Conservation (phyloP, 2,329 filamentous ascomycete species). For the Coleophoma crateriformis region DNA sequence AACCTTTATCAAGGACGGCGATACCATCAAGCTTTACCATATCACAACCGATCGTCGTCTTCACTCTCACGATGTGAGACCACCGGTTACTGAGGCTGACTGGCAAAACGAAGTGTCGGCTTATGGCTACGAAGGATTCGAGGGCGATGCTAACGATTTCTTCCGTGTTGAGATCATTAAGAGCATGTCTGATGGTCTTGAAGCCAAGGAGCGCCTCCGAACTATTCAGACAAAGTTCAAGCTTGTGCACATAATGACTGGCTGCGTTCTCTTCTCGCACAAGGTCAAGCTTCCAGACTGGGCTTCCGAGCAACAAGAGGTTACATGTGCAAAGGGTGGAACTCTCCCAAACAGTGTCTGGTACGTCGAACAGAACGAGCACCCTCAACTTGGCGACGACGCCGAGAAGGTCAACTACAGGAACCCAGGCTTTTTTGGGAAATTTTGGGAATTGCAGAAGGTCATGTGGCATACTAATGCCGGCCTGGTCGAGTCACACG, state of each 20-base stretch:
- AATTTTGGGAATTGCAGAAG: conserved; percentile 94
- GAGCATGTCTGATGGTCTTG: conserved; percentile 71
- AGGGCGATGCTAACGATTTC: conserved; percentile 92
- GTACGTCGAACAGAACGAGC: conserved; percentile 90
- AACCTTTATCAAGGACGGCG: conserved; percentile 71
- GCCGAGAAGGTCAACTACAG: conserved; percentile 95
- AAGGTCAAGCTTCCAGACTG: conserved; percentile 98
- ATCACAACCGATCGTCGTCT: conserved; percentile 77
- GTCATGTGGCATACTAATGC: conserved; percentile 99
- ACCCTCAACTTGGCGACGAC: conserved; percentile 66
- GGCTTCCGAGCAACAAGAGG: conserved; percentile 97
- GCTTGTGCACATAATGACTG: conserved; percentile 93
- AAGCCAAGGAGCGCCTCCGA: conserved; percentile 78
- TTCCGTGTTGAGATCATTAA: conserved; percentile 96
- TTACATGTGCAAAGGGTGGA: conserved; percentile 90
- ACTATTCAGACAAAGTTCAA: conserved; percentile 97
- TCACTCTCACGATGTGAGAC: conserved; percentile 91
- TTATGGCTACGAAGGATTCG: conserved; percentile 95
- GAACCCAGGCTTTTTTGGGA: conserved; percentile 91
- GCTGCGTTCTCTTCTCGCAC: conserved; percentile 93
- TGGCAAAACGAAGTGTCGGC: conserved; percentile 97
- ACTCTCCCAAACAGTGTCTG: conserved; percentile 94
- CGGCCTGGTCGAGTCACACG: conserved; percentile 90
- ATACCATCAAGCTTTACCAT: conserved; percentile 80
- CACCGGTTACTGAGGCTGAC: conserved; percentile 78